Base-by-base conservation (phyloP, 495 filamentous ascomycete species). In the Lophium mytilinum region DNA sequence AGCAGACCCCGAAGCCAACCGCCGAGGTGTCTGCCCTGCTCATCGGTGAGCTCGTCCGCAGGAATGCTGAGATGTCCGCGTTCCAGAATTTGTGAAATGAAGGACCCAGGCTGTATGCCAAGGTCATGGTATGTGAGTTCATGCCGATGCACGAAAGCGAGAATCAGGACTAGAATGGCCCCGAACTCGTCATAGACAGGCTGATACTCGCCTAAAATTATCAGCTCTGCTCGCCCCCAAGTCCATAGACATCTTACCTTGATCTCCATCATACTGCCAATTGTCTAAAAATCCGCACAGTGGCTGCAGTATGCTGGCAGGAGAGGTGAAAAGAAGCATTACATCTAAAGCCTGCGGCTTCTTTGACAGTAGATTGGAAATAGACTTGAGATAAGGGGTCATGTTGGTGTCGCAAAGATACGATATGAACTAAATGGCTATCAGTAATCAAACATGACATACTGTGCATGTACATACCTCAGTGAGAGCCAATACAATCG, bases 181-280 rank as follows among this genome's bases (percentile, higher is more conserved):
- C 90, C 89, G 57, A 97, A 98, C 58, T 98, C 94, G 60, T 97
- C 92, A 64, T 97, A 97, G 1, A 96, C 87, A 0, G 92, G 93
- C 66, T 96, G 91, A 63, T 93, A 93, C 67, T 98, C 93, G 37
- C 85, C 84, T 75, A 39, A 9, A 34, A 17, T 14, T 35, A 43
- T 64, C 24, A 64, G 56, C 40, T 33, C 37, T 30, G 24, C 24
- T 30, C 24, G 6, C 24, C 24, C 15, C 18, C 11, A 39, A 6
- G 17, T 18, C 15, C 12, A 15, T 2, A 39, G 9, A 9, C 34
- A 9, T 18, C 45, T 9, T 60, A 78, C 77, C 77, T 67, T 95
- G 89, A 52, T 96, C 92, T 60, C 95, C 92, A 57, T 96, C 92
- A 71, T 92, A 94, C 15, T 80, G 78, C 93, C 92, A 98, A 46